Evolutionary conservation across 2,329 filamentous ascomycete species (phyloP), one percentile per base, ranked within the genome.

Genomic region (Plectosphaerella plurivora): DNA sequence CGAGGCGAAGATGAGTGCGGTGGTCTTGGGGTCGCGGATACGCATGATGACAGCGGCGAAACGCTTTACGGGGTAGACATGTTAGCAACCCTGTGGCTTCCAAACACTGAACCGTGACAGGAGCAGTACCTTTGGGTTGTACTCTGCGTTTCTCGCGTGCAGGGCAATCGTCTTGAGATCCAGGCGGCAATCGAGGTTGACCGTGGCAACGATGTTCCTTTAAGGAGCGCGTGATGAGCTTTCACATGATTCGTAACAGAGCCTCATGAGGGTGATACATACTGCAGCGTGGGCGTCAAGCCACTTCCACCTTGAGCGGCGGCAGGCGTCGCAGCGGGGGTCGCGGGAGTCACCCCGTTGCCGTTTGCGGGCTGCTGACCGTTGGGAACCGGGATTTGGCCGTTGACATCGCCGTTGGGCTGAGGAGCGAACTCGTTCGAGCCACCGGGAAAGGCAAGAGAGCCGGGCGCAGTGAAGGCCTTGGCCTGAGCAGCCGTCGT

Each of bases 41-140:
- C 94, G 91, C 94, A 99, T 97, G 73, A 99, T 97, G 60, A 97
- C 93, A 68, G 93, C 93, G 64, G 93, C 94, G 69, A 97, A 97
- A 88, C 93, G 93, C 91, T 96, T 62, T 58, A 60, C 18, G 18
- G 57, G 59, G 57, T 55, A 55, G 51, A 37, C 42, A 28, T 58
- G 65, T 71, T 65, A 73, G 69, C 63, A 57, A 46, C 41, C 45
- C 22, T 47, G 50, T 47, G 51, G 37, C 52, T 28, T 28, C 15
- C 51, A 36, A 45, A 18, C 45, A 14, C 20, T 44, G 28, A 33
- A 33, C 28, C 28, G 42, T 51, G 39, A 41, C 4, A 5, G 8
- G 24, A 36, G 44, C 47, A 76, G 74, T 89, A 93, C 89, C 89
- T 97, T 96, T 57, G 91, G 92, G 69, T 96, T 97, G 81, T 97